Base-by-base conservation (phyloP, 2,329 filamentous ascomycete genomes). In the Diaporthe capsici region DNA sequence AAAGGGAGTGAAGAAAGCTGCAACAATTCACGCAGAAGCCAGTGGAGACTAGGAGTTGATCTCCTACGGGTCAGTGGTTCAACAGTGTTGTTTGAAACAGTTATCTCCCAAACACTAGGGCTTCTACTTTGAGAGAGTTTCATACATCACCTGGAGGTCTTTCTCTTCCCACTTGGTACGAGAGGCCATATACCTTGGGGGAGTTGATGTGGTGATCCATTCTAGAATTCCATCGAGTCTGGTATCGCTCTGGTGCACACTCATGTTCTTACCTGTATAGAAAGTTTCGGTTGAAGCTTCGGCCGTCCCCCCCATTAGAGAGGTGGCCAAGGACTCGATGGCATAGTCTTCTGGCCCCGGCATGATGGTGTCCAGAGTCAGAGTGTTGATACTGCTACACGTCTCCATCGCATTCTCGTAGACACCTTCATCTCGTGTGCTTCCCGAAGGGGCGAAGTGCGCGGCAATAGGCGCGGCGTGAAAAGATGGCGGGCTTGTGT, bases 121-220 rank as follows among this genome's bases (percentile, higher is more conserved):
- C 51, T 53, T 53, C 51, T 53, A 28, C 25, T 28, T 22, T 53
- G n/a, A 53, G 51, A 9, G 25, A 7, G 51, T 53, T 13, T 12
- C 12, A 3, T 28, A n/a, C 25, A 53, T 10, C 25, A 28, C 25
- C 51, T 20, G 13, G 25, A 28, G 25, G 25, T 13, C 51, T 28
- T 28, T 53, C 51, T 53, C 51, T 53, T 53, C 13, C 51, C 51
- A 53, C 51, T 53, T 53, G 51, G n/a, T 53, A 53, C 25, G 51
- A 53, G 51, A 53, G n/a, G 25, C 13, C 51, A 6, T 53, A 28
- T 25, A 15, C 13, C 13, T 53, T 53, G 51, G n/a, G 25, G 25
- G 10, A 53, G 5, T 28, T 53, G 51, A 28, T 28, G 10, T 28
- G 25, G 12, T 53, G 17, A 4, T 28, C 12, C 25, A 12, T 10